These are phyloP conservation scores for Betula pendula DNA, from an alignment of 306 rosid species.

Conservation along the genomic window DNA sequence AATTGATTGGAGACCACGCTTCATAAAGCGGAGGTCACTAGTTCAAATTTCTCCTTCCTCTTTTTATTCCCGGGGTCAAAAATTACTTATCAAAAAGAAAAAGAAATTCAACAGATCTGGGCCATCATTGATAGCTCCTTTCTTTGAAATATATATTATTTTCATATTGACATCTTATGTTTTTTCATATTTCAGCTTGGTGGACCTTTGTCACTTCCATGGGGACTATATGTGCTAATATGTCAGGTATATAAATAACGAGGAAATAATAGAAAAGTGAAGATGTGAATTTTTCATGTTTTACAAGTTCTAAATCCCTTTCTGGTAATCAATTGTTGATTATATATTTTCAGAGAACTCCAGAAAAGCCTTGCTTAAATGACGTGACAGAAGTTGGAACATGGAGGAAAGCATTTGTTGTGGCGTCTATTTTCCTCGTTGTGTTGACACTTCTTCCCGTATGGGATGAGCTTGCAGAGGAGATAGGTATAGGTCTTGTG, in stretches of 20 bases:
- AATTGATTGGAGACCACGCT: too few relatives aligned
- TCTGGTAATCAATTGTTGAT: not conserved
- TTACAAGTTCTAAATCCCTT: conserved; percentile 1
- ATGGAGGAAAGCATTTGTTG: conserved; percentile 76
- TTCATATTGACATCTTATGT: conserved; percentile 6
- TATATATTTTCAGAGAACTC: conserved; percentile 61
- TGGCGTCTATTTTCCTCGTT: conserved; percentile 64
- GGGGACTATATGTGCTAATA: conserved; percentile 85
- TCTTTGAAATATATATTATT: not conserved
- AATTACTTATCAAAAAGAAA: too few relatives aligned
- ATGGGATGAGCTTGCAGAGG: conserved; percentile 98
- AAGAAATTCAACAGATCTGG: too few relatives aligned
- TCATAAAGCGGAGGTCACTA: too few relatives aligned
- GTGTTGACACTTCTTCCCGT: conserved; percentile 86
- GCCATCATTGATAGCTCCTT: too few relatives aligned
- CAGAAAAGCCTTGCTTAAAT: conserved; percentile 86
- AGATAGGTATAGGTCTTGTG: conserved; percentile 94
- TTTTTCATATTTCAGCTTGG: conserved; percentile 61
- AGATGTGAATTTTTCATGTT: not conserved
- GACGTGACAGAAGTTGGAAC: conserved; percentile 93
- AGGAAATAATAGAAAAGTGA: too few relatives aligned
- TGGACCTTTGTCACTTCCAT: conserved; percentile 93
- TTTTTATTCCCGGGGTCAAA: too few relatives aligned
- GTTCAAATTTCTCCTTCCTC: too few relatives aligned
- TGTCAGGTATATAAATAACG: conserved; percentile 63